Evolutionary conservation across 1,139 yeast species (phyloP).

Genomic region (Kodamaea sp.): DNA sequence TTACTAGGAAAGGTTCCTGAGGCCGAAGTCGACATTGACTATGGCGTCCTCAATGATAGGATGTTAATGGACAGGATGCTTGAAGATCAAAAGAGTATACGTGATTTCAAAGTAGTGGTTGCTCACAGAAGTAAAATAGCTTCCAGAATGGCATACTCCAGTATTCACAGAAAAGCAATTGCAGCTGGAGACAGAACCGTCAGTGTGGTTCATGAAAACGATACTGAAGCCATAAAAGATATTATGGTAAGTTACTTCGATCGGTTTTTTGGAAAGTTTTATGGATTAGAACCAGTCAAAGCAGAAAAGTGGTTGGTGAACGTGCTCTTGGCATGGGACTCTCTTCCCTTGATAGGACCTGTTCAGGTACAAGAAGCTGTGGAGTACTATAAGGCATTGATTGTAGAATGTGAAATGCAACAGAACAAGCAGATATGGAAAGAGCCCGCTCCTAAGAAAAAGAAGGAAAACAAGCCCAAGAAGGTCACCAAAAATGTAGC

Average conservation of each 20-base stretch:
- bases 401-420: conserved; percentile 7
- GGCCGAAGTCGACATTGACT: conserved; percentile 11
- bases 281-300: conserved; percentile 12
- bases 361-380: conserved; percentile 11
- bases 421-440: conserved; percentile 1
- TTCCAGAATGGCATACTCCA: conserved; percentile 10
- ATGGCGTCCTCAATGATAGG: conserved; percentile 9
- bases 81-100: conserved; percentile 10
- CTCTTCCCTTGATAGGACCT: conserved; percentile 9
- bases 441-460: no score
- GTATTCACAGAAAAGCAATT: conserved; percentile 10
- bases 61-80: conserved; percentile 12
- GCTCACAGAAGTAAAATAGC: conserved; percentile 15
- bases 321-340: conserved; percentile 11
- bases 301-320: conserved; percentile 18
- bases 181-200: conserved; percentile 6
- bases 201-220: conserved; percentile 8
- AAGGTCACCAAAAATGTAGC: no score
- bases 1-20: conserved; percentile 7
- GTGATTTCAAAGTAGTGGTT: conserved; percentile 14
- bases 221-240: conserved; percentile 12
- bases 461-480: no score
- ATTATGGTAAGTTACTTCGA: conserved; percentile 16
- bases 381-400: conserved; percentile 10
- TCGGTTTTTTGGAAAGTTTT: conserved; percentile 17